Evolutionary conservation across 257 asterid species (phyloP).

Genomic region (Nicotiana tomentosiformis): DNA sequence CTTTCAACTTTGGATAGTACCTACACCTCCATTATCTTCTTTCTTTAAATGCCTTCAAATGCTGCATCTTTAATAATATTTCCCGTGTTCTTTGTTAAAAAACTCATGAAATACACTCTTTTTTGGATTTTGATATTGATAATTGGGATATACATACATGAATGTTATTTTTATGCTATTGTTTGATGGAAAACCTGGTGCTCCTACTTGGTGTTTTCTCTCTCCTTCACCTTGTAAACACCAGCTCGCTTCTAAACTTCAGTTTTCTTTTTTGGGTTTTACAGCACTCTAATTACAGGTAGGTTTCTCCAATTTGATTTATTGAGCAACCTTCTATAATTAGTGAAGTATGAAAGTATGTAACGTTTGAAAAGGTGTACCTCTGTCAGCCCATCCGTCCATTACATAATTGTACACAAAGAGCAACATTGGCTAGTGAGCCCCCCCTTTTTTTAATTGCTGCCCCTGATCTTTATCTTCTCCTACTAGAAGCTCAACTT

Average conservation of each 20-base stretch:
- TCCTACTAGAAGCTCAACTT: background rate
- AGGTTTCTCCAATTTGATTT: background rate
- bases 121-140: background rate
- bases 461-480: background rate
- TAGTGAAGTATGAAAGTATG: background rate
- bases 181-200: conserved; percentile 1
- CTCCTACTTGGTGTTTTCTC: background rate
- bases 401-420: background rate
- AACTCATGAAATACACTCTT: background rate
- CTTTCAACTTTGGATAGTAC: background rate
- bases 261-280: background rate
- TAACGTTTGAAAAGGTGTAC: background rate
- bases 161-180: background rate
- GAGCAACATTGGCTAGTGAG: background rate
- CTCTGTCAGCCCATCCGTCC: background rate
- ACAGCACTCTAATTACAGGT: background rate
- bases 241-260: background rate
- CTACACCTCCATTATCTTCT: background rate
- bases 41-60: conserved; percentile 7
- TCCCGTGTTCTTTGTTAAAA: background rate
- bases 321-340: background rate
- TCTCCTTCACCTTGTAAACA: background rate
- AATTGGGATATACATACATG: background rate
- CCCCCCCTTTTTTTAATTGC: background rate
- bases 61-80: background rate